These are phyloP conservation scores for Chlamydomonas reinhardtii DNA, from an alignment of 163 green algal genomes.

Conservation along the genomic window DNA sequence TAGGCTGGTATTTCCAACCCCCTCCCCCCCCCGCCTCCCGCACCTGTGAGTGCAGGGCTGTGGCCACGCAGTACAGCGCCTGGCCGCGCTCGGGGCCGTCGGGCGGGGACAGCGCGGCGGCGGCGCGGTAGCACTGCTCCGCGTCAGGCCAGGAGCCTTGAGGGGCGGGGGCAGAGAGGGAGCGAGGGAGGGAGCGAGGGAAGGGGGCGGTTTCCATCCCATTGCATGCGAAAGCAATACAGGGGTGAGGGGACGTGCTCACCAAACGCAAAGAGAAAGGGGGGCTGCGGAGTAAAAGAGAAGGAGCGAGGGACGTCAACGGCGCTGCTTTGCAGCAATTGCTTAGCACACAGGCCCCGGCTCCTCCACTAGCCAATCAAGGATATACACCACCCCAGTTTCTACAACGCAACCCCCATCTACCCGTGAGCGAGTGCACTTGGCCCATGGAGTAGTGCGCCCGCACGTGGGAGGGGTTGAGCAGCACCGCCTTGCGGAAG, in stretches of 20 bases:
- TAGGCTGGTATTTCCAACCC: neutral
- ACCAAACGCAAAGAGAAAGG: no score
- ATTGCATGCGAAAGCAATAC: no score
- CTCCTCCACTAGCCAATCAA: no score
- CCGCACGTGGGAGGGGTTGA: slow-evolving; percentile 57
- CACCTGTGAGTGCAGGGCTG: slow-evolving; percentile 55
- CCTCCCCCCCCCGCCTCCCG: neutral
- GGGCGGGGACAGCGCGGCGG: slow-evolving; percentile 17
- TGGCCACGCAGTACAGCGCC: slow-evolving; percentile 61
- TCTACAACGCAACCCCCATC: neutral
- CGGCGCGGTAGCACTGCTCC: slow-evolving; percentile 42
- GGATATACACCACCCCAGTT: no score
- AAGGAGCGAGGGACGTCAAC: no score
- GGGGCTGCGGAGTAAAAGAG: no score
- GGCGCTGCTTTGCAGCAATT: no score
- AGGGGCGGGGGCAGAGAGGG: neutral
- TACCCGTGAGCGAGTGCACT: slow-evolving; percentile 45
- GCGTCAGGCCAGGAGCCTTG: slow-evolving; percentile 46
- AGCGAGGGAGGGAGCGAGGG: no score
- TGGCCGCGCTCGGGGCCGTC: slow-evolving; percentile 45
- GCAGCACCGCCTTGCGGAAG: slow-evolving; percentile 65
- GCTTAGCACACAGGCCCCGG: no score
- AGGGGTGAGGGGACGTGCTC: no score
- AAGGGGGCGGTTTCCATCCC: no score
- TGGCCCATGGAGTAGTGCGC: slow-evolving; percentile 74